Conservation (phyloP, 352 stramenopile genomes). For the Globisporangium ultimum region DNA sequence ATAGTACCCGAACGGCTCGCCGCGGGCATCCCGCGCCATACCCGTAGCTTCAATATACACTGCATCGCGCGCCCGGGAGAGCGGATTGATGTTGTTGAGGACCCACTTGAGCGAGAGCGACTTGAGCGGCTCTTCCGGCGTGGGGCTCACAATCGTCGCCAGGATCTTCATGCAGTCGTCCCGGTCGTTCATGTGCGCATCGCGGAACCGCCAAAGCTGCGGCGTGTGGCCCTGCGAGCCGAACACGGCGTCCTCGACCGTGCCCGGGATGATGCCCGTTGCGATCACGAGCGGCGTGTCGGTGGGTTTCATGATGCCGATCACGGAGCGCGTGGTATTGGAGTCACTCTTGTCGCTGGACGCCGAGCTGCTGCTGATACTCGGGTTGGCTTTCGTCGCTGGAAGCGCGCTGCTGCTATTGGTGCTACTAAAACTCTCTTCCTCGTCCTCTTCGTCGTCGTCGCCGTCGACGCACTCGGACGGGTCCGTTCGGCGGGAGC, state of each 20-base stretch:
- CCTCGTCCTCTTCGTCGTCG: neutral
- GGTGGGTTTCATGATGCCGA: slow-evolving; percentile 1
- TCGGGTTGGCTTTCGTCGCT: neutral
- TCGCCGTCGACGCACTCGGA: neutral
- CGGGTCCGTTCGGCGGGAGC: neutral
- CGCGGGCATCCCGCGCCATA: slow-evolving; percentile 25
- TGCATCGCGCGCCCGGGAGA: slow-evolving; percentile 39
- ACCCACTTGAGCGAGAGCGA: slow-evolving; percentile 47
- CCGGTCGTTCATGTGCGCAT: slow-evolving; percentile 25
- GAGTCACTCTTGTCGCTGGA: neutral
- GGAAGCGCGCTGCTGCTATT: no score
- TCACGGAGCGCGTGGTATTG: neutral
- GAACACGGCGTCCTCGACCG: slow-evolving; percentile 37
- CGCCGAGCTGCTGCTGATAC: neutral
- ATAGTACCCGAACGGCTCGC: slow-evolving; percentile 27
- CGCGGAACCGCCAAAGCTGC: slow-evolving; percentile 25
- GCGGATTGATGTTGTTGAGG: slow-evolving; percentile 28
- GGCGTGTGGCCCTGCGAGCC: slow-evolving; percentile 39
- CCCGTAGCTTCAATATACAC: slow-evolving; percentile 45
- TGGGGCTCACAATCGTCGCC: slow-evolving; percentile 29
- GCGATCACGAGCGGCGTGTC: slow-evolving; percentile 22
- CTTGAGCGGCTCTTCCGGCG: slow-evolving; percentile 32
- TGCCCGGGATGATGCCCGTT: slow-evolving; percentile 30
- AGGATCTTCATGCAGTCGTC: slow-evolving; percentile 37
- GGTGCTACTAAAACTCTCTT: neutral